Evolutionary conservation across 2,329 filamentous ascomycete species (phyloP).

Genomic region (Microsporum canis): DNA sequence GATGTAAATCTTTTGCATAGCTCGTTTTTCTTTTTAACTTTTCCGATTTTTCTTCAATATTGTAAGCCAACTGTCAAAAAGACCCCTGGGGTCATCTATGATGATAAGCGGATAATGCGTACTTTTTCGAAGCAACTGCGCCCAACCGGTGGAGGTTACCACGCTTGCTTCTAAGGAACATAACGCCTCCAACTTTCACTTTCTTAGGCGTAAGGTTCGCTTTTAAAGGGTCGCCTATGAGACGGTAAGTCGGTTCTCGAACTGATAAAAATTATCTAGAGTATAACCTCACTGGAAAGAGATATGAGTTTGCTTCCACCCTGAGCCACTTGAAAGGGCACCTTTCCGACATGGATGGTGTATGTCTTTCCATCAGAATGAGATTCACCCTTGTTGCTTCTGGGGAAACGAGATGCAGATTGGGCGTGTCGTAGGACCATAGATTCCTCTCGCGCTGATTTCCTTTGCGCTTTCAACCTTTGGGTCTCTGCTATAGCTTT

Average conservation of each 20-base stretch:
- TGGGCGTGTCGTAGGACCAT: slow-evolving; percentile 33
- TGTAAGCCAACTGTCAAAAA: slow-evolving; percentile 2
- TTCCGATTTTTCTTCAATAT: slow-evolving; percentile 31
- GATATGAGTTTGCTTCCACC: slow-evolving; percentile 75
- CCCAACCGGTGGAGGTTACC: slow-evolving; percentile 75
- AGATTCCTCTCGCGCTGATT: slow-evolving; percentile 42
- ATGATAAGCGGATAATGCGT: slow-evolving; percentile 31
- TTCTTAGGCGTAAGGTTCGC: slow-evolving; percentile 62
- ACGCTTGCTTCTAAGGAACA: slow-evolving; percentile 74
- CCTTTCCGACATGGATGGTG: slow-evolving; percentile 58
- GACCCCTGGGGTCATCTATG: background rate
- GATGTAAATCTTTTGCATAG: slow-evolving; percentile 56
- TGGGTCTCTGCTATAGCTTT: slow-evolving; percentile 62
- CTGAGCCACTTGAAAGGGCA: slow-evolving; percentile 61
- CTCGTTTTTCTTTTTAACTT: slow-evolving; percentile 57
- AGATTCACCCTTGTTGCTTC: slow-evolving; percentile 13
- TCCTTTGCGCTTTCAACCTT: slow-evolving; percentile 40
- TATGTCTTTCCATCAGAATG: slow-evolving; percentile 37
- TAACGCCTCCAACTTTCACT: slow-evolving; percentile 61
- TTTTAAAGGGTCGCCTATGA: slow-evolving; percentile 45
- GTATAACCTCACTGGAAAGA: slow-evolving; percentile 50
- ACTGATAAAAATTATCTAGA: slow-evolving; percentile 2
- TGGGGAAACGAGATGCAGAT: slow-evolving; percentile 17
- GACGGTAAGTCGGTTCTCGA: slow-evolving; percentile 36
- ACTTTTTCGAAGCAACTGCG: slow-evolving; percentile 65